These are phyloP conservation scores for Magnolia kwangsiensis DNA, from an alignment of 164 flowering plant species.

Conservation along the genomic window DNA sequence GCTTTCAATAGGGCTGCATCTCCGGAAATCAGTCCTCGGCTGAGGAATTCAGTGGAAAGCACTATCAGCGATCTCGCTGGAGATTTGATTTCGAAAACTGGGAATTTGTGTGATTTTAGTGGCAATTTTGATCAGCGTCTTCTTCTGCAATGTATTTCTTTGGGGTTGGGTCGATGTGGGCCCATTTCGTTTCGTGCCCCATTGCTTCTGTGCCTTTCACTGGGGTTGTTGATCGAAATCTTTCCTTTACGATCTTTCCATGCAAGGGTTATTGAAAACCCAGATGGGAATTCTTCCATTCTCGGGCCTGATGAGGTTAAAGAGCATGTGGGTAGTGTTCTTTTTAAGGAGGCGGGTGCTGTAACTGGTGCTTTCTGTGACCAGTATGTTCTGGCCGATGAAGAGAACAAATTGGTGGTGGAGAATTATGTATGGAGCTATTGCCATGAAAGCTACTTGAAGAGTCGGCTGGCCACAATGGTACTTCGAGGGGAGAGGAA, in stretches of 20 bases:
- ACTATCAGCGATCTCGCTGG: constrained; percentile 44
- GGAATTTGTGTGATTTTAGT: constrained; percentile 5
- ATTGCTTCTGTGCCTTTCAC: constrained; percentile 52
- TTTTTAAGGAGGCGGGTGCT: constrained; percentile 85
- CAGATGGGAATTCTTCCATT: constrained; percentile 11
- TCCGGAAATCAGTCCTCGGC: constrained; percentile 6
- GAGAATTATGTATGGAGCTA: constrained; percentile 73
- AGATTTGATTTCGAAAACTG: constrained; percentile 35
- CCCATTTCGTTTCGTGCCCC: constrained; percentile 36
- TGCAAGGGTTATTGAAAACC: constrained; percentile 20
- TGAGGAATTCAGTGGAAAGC: constrained; percentile 54
- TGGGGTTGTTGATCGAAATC: constrained; percentile 56
- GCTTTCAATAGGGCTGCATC: constrained; percentile 37
- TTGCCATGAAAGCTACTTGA: constrained; percentile 57
- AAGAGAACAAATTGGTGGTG: constrained; percentile 48
- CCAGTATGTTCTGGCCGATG: constrained; percentile 60
- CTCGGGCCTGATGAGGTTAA: constrained; percentile 33
- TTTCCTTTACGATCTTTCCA: constrained; percentile 62
- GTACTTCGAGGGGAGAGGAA: constrained; percentile 39
- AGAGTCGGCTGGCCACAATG: constrained; percentile 51
- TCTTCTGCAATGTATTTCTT: constrained; percentile 56
- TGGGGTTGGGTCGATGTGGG: constrained; percentile 72
- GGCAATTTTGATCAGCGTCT: constrained; percentile 28
- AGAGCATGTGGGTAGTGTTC: constrained; percentile 46
- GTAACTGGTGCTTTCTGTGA: constrained; percentile 73